These are phyloP conservation scores for Aspergillus versicolor DNA, from an alignment of 2,329 filamentous ascomycete genomes.

Conservation along the genomic window DNA sequence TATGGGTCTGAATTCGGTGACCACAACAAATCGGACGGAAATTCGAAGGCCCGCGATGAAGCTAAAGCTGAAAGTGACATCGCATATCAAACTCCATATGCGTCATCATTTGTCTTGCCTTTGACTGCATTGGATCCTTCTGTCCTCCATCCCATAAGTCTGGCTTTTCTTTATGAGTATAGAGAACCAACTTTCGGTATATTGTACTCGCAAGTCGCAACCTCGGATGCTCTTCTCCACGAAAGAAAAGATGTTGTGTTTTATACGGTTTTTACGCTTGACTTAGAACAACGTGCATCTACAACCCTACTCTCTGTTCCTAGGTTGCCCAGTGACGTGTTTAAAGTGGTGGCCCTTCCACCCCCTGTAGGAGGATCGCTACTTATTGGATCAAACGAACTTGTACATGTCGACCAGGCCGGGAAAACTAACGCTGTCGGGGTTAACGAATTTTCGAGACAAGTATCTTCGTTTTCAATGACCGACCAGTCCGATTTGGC, in stretches of 20 bases:
- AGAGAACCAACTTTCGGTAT: constrained; percentile 97
- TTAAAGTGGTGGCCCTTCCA: constrained; percentile 76
- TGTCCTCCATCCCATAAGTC: constrained; percentile 83
- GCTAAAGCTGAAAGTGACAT: constrained; percentile 34
- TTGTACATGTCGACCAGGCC: constrained; percentile 94
- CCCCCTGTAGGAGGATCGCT: constrained; percentile 85
- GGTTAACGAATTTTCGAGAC: constrained; percentile 85
- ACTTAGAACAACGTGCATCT: constrained; percentile 88
- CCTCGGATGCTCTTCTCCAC: constrained; percentile 69
- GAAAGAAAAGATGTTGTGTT: constrained; percentile 81
- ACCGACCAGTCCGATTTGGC: constrained; percentile 80
- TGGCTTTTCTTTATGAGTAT: constrained; percentile 94
- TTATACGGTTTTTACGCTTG: constrained; percentile 93
- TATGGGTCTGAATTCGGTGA: constrained; percentile 82
- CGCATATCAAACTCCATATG: constrained; percentile 66
- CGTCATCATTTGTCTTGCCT: constrained; percentile 87
- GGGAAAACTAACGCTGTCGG: constrained; percentile 90
- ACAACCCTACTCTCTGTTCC: constrained; percentile 87
- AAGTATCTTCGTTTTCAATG: constrained; percentile 79
- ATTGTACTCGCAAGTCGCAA: constrained; percentile 71
- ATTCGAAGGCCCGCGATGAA: constrained; percentile 26
- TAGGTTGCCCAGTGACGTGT: constrained; percentile 83
- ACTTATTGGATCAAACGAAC: constrained; percentile 81
- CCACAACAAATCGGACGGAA: constrained; percentile 52
- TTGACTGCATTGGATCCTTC: constrained; percentile 84